phyloP scores from a whole-genome alignment of 495 filamentous ascomycete genomes.

The Viridothelium virens region DNA sequence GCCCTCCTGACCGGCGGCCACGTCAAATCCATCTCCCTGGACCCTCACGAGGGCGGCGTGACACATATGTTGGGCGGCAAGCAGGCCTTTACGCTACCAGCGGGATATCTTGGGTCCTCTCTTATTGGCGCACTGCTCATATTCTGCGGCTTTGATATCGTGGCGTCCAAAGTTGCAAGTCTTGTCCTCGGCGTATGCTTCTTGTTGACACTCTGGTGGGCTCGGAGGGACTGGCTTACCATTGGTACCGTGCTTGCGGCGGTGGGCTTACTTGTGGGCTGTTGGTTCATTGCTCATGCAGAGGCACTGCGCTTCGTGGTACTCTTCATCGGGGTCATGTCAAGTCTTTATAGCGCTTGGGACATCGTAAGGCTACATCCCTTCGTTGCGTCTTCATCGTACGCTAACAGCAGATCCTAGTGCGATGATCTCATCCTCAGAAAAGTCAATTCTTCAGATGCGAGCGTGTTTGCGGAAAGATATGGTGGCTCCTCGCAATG shows the following conservation, averaged over 20 bases:
- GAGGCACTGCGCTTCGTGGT: constrained; percentile 67
- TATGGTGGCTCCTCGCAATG: constrained; percentile 75
- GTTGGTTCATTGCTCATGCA: constrained; percentile 72
- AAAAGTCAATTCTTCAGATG: constrained; percentile 73
- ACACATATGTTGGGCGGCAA: constrained; percentile 75
- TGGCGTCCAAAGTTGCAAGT: constrained; percentile 69
- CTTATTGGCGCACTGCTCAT: constrained; percentile 71
- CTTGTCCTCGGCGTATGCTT: constrained; percentile 66
- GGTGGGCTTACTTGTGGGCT: constrained; percentile 62
- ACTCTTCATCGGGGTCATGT: constrained; percentile 78
- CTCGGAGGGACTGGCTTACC: constrained; percentile 66
- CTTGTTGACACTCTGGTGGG: constrained; percentile 72
- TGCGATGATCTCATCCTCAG: constrained; percentile 77
- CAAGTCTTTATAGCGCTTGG: constrained; percentile 68
- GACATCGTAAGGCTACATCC: constrained; percentile 49
- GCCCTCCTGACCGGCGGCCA: constrained; percentile 63
- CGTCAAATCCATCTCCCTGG: constrained; percentile 64
- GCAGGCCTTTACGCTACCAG: constrained; percentile 63
- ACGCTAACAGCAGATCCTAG: constrained; percentile 22
- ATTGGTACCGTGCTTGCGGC: constrained; percentile 60
- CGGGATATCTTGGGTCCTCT: constrained; percentile 67
- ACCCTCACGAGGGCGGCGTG: constrained; percentile 64
- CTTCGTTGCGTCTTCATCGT: constrained; percentile 14
- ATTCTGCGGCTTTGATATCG: constrained; percentile 73
- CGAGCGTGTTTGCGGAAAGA: constrained; percentile 68